These are phyloP conservation scores for Heliamphora pulchella DNA, from an alignment of 179 eudicot species.

Conservation along the genomic window DNA sequence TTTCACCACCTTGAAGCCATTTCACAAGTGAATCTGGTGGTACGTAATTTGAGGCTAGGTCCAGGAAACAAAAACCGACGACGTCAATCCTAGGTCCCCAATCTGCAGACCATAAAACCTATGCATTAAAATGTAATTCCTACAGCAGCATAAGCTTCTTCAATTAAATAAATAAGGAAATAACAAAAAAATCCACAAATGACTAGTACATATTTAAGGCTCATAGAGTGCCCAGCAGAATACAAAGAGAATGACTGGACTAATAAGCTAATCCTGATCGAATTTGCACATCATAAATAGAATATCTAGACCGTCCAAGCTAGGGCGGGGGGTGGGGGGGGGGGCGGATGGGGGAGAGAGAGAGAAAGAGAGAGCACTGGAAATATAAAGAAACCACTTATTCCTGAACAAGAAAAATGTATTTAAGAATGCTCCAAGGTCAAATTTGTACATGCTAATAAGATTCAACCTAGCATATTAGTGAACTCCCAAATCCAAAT, in stretches of 20 bases:
- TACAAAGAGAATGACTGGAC: not conserved
- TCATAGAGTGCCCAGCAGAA: not conserved
- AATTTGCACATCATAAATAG: not conserved
- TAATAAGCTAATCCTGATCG: not conserved
- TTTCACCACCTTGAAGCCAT: conserved; percentile 67
- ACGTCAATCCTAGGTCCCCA: conserved; percentile 95
- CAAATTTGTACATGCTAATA: not conserved
- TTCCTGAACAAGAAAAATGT: not conserved
- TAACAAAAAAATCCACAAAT: not conserved
- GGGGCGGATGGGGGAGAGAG: no score
- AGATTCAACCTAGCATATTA: not conserved
- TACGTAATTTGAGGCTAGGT: conserved; percentile 69
- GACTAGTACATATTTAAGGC: not conserved
- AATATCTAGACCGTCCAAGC: not conserved
- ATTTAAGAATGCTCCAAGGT: not conserved
- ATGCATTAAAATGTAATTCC: not conserved
- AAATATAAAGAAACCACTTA: not conserved
- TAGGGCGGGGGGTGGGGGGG: no score
- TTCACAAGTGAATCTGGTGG: conserved; percentile 67
- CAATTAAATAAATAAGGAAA: not conserved
- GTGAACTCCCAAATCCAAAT: not conserved
- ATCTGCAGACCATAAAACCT: conserved; percentile 38
- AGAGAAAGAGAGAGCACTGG: not conserved
- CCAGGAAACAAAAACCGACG: conserved; percentile 90
- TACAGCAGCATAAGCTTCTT: not conserved